Percentiles rank a stretch among this genome's conserved stretches.
Conservation (phyloP, 2,329 filamentous ascomycete genomes). For the Xylaria hypoxylon region DNA sequence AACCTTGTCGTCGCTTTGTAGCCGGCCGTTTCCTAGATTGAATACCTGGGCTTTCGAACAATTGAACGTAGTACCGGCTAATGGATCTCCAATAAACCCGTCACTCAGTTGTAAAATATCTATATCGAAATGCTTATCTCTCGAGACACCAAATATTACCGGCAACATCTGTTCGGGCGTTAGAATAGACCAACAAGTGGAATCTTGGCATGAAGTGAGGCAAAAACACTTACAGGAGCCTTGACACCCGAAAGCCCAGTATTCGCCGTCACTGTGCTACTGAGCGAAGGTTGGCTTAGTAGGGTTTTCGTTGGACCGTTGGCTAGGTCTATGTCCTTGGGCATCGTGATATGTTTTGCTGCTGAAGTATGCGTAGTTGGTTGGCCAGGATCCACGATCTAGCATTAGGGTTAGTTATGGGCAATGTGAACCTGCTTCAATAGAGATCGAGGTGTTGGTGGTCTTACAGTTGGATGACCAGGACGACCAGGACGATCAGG, state of each 20-base stretch:
- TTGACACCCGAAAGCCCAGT: neutral
- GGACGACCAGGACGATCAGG: neutral
- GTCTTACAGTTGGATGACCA: neutral
- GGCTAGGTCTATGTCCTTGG: neutral
- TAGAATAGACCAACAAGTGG: neutral
- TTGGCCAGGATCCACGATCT: neutral
- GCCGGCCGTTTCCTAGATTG: constrained; percentile 25
- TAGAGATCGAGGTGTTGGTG: neutral
- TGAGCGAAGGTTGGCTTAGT: neutral
- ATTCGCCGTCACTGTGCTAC: neutral
- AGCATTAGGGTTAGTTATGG: neutral
- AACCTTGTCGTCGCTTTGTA: constrained; percentile 23
- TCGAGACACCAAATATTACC: constrained; percentile 13
- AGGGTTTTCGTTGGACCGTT: constrained; percentile 1
- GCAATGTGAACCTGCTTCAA: neutral
- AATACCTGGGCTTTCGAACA: constrained; percentile 38
- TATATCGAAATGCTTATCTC: neutral
- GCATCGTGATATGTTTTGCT: neutral
- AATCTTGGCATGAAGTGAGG: neutral
- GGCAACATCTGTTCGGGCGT: constrained; percentile 11
- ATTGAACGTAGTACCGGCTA: constrained; percentile 18
- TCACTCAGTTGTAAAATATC: constrained; percentile 14
- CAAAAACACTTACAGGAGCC: constrained; percentile 5
- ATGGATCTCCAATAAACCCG: constrained; percentile 35
- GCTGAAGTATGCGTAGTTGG: too few species aligned